A percentile compares a stretch with the other conserved stretches of the same genome.
These are phyloP conservation scores for Fagopyrum tataricum DNA, from an alignment of 148 eudicot species.

Conservation along the genomic window DNA sequence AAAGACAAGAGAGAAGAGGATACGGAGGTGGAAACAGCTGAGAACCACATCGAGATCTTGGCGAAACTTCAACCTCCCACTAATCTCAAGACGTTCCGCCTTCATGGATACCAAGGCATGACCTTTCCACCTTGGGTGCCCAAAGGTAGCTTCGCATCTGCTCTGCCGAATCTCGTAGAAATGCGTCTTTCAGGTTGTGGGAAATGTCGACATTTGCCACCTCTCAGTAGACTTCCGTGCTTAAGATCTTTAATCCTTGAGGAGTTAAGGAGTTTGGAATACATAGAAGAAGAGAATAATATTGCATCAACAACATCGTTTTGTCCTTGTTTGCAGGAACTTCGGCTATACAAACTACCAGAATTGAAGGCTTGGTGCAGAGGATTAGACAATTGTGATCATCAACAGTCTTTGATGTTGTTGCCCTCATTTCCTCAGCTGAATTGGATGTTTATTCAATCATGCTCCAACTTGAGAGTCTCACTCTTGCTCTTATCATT, in stretches of 20 bases:
- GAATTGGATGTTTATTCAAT: neutral
- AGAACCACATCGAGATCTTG: neutral
- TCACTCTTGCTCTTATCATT: neutral
- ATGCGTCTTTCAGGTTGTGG: neutral
- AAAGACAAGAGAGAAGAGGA: neutral
- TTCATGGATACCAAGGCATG: neutral
- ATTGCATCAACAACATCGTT: neutral
- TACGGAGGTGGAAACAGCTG: too few species aligned
- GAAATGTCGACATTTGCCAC: neutral
- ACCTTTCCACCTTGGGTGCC: neutral
- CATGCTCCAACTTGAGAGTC: neutral
- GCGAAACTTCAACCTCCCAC: neutral
- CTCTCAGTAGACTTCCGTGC: neutral
- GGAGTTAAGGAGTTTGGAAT: neutral
- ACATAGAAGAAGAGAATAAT: neutral
- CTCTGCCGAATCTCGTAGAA: neutral
- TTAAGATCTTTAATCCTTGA: neutral
- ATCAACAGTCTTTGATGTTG: too few species aligned
- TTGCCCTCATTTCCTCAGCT: neutral
- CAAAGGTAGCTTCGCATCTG: neutral
- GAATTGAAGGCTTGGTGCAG: conserved; percentile 21
- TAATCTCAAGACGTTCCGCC: neutral
- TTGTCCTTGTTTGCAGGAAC: conserved; percentile 18
- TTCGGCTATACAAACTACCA: neutral
- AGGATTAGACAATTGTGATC: neutral